Conservation (phyloP, 2,329 filamentous ascomycete species). For the Chrysoporthe puriensis region DNA sequence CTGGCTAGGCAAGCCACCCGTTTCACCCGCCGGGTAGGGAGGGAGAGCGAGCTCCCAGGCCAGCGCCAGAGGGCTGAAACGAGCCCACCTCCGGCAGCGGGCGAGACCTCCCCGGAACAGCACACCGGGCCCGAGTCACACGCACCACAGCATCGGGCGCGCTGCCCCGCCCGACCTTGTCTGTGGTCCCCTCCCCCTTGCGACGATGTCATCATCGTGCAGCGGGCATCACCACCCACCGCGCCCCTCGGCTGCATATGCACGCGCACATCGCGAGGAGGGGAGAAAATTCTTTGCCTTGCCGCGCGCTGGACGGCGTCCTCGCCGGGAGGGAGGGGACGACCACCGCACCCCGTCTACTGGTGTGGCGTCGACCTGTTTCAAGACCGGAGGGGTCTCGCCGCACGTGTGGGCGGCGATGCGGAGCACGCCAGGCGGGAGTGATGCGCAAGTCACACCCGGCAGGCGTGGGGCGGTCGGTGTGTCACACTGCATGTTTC, state of each 20-base stretch:
- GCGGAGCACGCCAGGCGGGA: not conserved
- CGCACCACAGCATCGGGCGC: no score
- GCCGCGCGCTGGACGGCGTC: not conserved
- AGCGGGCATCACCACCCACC: not conserved
- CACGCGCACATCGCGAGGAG: not conserved
- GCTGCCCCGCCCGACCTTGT: not conserved
- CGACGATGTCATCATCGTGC: conserved; percentile 13
- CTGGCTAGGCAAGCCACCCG: not conserved
- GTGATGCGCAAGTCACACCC: not conserved
- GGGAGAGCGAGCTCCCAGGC: not conserved
- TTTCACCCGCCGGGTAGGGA: not conserved
- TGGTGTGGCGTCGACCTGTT: not conserved
- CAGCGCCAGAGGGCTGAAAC: not conserved
- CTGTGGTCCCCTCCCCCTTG: not conserved
- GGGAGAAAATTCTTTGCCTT: not conserved
- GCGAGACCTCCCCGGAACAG: not conserved
- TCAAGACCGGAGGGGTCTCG: not conserved
- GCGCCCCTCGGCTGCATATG: not conserved
- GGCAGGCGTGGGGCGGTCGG: not conserved
- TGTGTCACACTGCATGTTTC: not conserved
- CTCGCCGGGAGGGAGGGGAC: not conserved
- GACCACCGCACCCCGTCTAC: not conserved
- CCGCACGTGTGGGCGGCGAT: not conserved
- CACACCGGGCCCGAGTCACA: not conserved
- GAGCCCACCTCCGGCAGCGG: not conserved